Evolutionary conservation across 306 rosid species (phyloP), one percentile per base, ranked within the genome.

Genomic region (Trichosanthes truncata): DNA sequence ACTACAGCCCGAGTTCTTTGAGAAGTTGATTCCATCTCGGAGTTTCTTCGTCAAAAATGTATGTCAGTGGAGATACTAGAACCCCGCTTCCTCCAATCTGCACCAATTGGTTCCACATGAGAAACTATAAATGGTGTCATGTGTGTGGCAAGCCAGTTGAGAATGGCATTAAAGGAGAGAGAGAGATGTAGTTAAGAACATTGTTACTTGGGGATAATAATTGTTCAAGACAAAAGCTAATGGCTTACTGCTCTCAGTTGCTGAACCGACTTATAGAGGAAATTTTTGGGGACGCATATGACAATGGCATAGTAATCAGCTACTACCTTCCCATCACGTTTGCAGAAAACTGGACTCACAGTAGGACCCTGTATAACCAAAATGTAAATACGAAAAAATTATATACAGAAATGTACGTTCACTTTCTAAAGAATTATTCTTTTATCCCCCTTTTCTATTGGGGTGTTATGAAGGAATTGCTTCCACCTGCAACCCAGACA

Each of bases 41-140:
- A 74, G 99, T 91, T 81, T 95, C 99, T 87, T 93, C 99, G 9
- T 95, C 96, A 61, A 95, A 95, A 80, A 95, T 93, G 87, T 95
- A 95, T 41, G 99, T 95, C 92, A 95, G 79, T 6, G 97, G 99
- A 12, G 97, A 93, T 79, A 93, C n/a, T 69, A 95, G 89, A 88
- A 93, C 99, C 36, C 99, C 99, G 38, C 97, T 95, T 81, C 99
- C 99, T 68, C 99, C 97, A 31, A 95, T 82, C 97, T 95, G 89
- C 90, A 86, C 77, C 76, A 81, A 43, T 38, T 11, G 26, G 10
- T 74, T 49, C 45, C 8, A 48, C 6, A 23, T 48, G 77, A 73
- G 38, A n/a, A 69, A 69, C 18, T 41, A 41, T 62, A 43, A 69
- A 43, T 5, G 38, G 45, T 17, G 23, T 65, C 38, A 55, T 18